phyloP scores from a whole-genome alignment of 2,329 filamentous ascomycete genomes.

The Fusarium sp. region DNA sequence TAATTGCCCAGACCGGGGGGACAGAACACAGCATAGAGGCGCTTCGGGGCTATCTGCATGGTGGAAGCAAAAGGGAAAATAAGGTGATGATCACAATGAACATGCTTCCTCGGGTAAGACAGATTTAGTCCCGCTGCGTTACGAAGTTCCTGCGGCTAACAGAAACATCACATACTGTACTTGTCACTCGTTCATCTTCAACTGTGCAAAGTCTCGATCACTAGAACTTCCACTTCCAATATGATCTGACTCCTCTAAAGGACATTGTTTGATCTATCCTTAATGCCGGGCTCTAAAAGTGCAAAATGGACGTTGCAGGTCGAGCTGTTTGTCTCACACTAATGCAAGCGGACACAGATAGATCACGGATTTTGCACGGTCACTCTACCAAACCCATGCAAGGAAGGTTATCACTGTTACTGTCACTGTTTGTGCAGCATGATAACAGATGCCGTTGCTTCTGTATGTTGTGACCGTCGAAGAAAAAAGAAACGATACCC shows the following conservation, averaged over 20 bases:
- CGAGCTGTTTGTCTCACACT: slow-evolving; percentile 1
- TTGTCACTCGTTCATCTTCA: background rate
- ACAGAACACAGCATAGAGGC: slow-evolving; percentile 6
- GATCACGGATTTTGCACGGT: background rate
- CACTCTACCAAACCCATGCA: background rate
- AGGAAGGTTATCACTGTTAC: background rate
- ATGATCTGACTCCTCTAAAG: background rate
- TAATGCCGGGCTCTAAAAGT: background rate
- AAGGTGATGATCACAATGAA: background rate
- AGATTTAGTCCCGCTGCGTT: background rate
- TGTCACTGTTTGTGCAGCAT: background rate
- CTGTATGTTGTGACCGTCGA: background rate
- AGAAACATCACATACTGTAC: background rate
- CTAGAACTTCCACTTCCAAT: background rate
- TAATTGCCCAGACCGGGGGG: slow-evolving; percentile 11
- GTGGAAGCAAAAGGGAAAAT: background rate
- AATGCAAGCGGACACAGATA: slow-evolving; percentile 13
- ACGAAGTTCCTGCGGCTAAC: background rate
- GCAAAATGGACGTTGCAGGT: background rate
- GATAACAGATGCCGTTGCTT: background rate
- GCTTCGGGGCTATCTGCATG: background rate
- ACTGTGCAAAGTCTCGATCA: background rate
- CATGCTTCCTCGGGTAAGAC: background rate
- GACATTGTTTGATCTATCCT: background rate
- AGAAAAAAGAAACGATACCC: background rate